These are phyloP conservation scores for Barbarea vulgaris DNA, from an alignment of 345 rosid genomes.

Conservation along the genomic window DNA sequence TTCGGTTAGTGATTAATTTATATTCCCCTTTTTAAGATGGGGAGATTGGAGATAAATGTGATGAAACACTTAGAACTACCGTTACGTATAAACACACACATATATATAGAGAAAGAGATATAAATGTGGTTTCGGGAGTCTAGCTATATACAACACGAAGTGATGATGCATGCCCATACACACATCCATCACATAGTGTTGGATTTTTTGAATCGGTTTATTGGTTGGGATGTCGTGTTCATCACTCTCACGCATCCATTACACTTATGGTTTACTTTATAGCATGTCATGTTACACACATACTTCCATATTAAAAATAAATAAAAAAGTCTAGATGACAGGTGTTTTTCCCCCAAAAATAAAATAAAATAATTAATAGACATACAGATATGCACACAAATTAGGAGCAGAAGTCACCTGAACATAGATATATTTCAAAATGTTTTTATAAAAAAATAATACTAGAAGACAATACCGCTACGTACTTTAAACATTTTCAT, in stretches of 20 bases:
- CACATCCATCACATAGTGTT: constrained; percentile 11
- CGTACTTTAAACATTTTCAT: constrained; percentile 16
- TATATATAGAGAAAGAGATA: constrained; percentile 17
- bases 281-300: constrained; percentile 24
- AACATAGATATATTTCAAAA: background rate
- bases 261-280: constrained; percentile 26
- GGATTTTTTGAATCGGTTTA: constrained; percentile 18
- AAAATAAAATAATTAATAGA: background rate
- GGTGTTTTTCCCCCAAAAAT: background rate
- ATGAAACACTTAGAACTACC: constrained; percentile 20
- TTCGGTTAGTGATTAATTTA: background rate
- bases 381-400: background rate
- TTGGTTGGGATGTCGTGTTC: constrained; percentile 33
- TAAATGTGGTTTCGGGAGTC: background rate
- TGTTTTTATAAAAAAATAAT: background rate
- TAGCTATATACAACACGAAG: constrained; percentile 1
- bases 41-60: constrained; percentile 34
- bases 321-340: constrained; percentile 16
- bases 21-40: background rate
- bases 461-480: background rate
- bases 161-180: constrained; percentile 18
- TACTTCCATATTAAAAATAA: constrained; percentile 14
- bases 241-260: constrained; percentile 28
- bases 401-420: constrained; percentile 34
- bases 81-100: constrained; percentile 16